phyloP scores from a whole-genome alignment of 2,329 filamentous ascomycete species.

The Trichoderma sp. region DNA sequence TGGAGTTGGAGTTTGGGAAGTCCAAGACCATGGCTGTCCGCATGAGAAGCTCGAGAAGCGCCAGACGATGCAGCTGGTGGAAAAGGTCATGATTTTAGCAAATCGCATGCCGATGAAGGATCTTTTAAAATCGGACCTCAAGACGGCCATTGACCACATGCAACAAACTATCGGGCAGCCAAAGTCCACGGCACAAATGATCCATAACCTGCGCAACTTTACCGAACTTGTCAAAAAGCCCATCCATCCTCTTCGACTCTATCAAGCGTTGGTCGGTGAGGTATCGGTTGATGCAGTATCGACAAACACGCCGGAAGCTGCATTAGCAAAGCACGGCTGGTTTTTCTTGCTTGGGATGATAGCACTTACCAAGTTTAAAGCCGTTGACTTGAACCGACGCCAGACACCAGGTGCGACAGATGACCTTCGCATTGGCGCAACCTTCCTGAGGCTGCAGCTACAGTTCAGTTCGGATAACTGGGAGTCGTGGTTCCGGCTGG shows the following conservation, averaged over 20 bases:
- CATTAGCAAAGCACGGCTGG: constrained; percentile 79
- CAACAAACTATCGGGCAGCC: constrained; percentile 79
- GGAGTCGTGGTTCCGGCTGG: constrained; percentile 88
- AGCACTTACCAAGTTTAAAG: constrained; percentile 78
- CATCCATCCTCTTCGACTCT: constrained; percentile 77
- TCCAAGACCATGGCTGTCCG: constrained; percentile 76
- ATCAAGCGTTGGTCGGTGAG: constrained; percentile 74
- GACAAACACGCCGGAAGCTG: constrained; percentile 65
- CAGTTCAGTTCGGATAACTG: constrained; percentile 79
- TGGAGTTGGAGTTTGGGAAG: constrained; percentile 61
- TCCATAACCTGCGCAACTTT: constrained; percentile 83
- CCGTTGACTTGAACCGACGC: constrained; percentile 66
- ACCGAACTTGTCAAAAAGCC: constrained; percentile 77
- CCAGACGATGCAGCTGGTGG: constrained; percentile 76
- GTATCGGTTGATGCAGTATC: constrained; percentile 69
- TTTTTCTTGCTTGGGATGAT: constrained; percentile 89
- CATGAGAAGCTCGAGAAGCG: constrained; percentile 74
- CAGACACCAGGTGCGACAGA: constrained; percentile 76
- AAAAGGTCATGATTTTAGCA: constrained; percentile 78
- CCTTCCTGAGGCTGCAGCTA: constrained; percentile 75
- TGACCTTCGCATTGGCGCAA: constrained; percentile 76
- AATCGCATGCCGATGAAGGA: constrained; percentile 86
- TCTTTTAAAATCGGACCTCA: constrained; percentile 84
- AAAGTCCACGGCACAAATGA: constrained; percentile 74
- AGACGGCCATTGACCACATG: constrained; percentile 86